A percentile compares a stretch with the other conserved stretches of the same genome.
phyloP scores from a whole-genome alignment of 768 basidiomycete genomes.

The Daedalea quercina region DNA sequence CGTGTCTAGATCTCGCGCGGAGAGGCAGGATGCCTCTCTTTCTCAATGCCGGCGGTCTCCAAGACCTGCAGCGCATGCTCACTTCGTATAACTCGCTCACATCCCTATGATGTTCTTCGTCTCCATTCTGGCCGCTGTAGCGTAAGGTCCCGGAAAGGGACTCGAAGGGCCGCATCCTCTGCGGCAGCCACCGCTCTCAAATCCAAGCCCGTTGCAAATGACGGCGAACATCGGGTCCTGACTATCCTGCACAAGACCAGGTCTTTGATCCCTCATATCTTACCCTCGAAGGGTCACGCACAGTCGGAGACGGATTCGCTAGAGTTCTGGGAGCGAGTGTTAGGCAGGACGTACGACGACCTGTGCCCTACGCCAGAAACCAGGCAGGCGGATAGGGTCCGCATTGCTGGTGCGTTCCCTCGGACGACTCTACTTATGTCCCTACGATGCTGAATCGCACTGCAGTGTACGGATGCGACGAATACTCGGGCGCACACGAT shows the following conservation, averaged over 20 bases:
- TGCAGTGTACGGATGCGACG: constrained; percentile 53
- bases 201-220: background rate
- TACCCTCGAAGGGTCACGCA: constrained; percentile 20
- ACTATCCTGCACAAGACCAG: constrained; percentile 44
- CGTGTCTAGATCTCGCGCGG: background rate
- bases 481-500: constrained; percentile 46
- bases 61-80: background rate
- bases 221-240: constrained; percentile 25
- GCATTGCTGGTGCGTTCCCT: constrained; percentile 41
- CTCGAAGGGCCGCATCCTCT: constrained; percentile 14
- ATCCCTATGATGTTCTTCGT: background rate
- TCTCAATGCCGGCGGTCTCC: background rate
- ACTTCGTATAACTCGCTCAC: background rate
- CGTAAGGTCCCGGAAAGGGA: background rate
- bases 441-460: background rate
- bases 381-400: constrained; percentile 26
- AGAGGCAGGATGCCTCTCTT: background rate
- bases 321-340: constrained; percentile 41
- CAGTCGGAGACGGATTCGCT: constrained; percentile 24
- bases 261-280: constrained; percentile 38
- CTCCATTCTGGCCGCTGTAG: background rate
- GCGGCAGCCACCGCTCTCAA: background rate
- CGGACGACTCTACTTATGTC: background rate
- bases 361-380: constrained; percentile 24
- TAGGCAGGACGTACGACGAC: constrained; percentile 26